Conservation (phyloP, 208 protist genomes). For the Acanthamoeba royreba region DNA sequence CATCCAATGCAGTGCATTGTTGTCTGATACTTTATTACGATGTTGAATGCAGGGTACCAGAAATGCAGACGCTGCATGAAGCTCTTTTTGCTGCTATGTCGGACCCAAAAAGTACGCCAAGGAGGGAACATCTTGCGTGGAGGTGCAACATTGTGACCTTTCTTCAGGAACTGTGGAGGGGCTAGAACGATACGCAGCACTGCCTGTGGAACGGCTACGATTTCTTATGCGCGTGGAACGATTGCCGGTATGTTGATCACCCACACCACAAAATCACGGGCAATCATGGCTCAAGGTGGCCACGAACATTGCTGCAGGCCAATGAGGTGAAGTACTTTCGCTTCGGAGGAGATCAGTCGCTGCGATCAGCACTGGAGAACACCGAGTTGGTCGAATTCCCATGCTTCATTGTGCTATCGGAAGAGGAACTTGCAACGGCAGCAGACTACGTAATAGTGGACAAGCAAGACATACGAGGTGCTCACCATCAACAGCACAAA, state of each 20-base stretch:
- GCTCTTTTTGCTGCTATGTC: not conserved
- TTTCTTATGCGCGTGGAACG: constrained; percentile 1
- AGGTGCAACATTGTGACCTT: too few species aligned
- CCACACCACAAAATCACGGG: not conserved
- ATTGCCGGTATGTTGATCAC: not conserved
- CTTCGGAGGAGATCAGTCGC: not conserved
- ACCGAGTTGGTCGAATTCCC: constrained; percentile 4
- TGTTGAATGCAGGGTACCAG: not conserved
- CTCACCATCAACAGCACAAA: not conserved
- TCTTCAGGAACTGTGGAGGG: too few species aligned
- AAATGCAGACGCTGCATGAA: not conserved
- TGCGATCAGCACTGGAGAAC: not conserved
- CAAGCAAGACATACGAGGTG: not conserved
- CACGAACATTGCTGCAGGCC: not conserved
- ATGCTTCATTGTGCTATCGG: not conserved
- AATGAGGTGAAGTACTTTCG: not conserved
- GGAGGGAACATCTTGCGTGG: too few species aligned
- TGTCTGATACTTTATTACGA: not conserved
- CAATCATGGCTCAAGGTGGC: not conserved
- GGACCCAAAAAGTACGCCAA: not conserved
- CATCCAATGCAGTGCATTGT: not conserved
- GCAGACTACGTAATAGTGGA: not conserved
- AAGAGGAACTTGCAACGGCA: not conserved
- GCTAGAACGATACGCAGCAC: not conserved
- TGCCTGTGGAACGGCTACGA: not conserved